phyloP scores from a whole-genome alignment of 495 filamentous ascomycete genomes.

The Aspergillus cavernicola region DNA sequence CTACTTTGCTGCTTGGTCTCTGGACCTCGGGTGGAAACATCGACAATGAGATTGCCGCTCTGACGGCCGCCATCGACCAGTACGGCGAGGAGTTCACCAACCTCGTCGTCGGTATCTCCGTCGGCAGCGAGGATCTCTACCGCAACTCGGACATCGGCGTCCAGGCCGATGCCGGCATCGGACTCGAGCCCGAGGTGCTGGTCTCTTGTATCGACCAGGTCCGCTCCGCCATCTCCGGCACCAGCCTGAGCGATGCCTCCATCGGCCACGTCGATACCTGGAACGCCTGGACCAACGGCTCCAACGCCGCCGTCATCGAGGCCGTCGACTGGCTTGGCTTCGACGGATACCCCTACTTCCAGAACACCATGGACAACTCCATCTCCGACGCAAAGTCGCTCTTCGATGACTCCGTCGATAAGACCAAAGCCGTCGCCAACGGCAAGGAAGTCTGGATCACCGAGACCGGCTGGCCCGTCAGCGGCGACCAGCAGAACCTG shows the following conservation, averaged over 20 bases:
- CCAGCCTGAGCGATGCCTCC: slow-evolving; percentile 48
- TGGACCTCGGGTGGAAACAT: slow-evolving; percentile 74
- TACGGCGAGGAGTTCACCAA: slow-evolving; percentile 60
- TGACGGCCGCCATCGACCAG: slow-evolving; percentile 56
- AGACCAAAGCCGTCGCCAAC: slow-evolving; percentile 53
- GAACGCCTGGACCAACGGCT: slow-evolving; percentile 74
- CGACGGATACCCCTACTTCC: slow-evolving; percentile 73
- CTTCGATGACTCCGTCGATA: slow-evolving; percentile 59
- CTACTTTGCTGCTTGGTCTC: slow-evolving; percentile 69
- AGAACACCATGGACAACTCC: slow-evolving; percentile 63
- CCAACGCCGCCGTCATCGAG: slow-evolving; percentile 67
- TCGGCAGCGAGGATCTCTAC: slow-evolving; percentile 90
- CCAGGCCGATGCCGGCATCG: slow-evolving; percentile 50
- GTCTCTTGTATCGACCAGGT: slow-evolving; percentile 64
- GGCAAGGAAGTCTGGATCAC: slow-evolving; percentile 82
- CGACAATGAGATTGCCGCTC: slow-evolving; percentile 64
- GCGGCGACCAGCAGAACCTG: slow-evolving; percentile 54
- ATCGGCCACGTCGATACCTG: slow-evolving; percentile 93
- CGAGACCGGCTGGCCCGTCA: slow-evolving; percentile 85
- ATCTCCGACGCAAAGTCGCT: slow-evolving; percentile 57
- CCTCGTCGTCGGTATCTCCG: slow-evolving; percentile 78
- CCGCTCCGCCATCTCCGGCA: slow-evolving; percentile 54
- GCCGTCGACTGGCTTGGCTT: slow-evolving; percentile 73
- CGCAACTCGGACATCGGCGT: slow-evolving; percentile 61
- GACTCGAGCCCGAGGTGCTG: slow-evolving; percentile 55